These are phyloP conservation scores for Taxawa tesnikishii DNA, from an alignment of 2,329 filamentous ascomycete species.

Conservation along the genomic window DNA sequence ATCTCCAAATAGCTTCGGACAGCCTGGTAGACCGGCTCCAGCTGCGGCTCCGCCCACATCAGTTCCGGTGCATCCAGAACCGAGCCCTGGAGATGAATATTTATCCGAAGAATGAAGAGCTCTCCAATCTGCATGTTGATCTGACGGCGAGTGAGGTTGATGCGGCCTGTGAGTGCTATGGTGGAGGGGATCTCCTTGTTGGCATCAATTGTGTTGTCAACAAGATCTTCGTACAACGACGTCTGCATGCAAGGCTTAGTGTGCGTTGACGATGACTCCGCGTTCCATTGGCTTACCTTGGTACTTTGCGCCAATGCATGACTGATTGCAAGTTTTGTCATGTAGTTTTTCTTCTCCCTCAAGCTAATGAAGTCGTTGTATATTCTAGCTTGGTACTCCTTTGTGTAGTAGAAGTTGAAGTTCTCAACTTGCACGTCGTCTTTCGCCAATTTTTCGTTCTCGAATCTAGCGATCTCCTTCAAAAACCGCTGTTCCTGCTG, in stretches of 20 bases:
- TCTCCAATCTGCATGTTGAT: slow-evolving; percentile 99
- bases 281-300: slow-evolving; percentile 60
- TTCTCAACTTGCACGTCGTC: slow-evolving; percentile 92
- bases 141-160: slow-evolving; percentile 72
- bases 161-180: slow-evolving; percentile 85
- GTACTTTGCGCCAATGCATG: slow-evolving; percentile 93
- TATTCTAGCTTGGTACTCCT: slow-evolving; percentile 94
- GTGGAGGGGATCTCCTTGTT: slow-evolving; percentile 89
- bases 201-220: slow-evolving; percentile 83
- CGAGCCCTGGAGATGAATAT: slow-evolving; percentile 93
- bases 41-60: slow-evolving; percentile 95
- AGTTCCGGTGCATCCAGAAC: slow-evolving; percentile 94
- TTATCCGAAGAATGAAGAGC: slow-evolving; percentile 93
- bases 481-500: slow-evolving; percentile 81
- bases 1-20: slow-evolving; percentile 94
- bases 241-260: slow-evolving; percentile 40
- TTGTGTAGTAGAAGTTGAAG: slow-evolving; percentile 99
- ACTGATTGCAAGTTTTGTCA: slow-evolving; percentile 94
- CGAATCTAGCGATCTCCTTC: slow-evolving; percentile 89
- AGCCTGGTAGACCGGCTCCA: slow-evolving; percentile 92
- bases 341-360: slow-evolving; percentile 89
- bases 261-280: no score
- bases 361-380: slow-evolving; percentile 99
- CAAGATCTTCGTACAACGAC: slow-evolving; percentile 88
- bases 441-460: slow-evolving; percentile 73